Evolutionary conservation across 2,329 filamentous ascomycete genomes (phyloP), one percentile per base, ranked within the genome.

Genomic region (Hypoxylon rubiginosum): DNA sequence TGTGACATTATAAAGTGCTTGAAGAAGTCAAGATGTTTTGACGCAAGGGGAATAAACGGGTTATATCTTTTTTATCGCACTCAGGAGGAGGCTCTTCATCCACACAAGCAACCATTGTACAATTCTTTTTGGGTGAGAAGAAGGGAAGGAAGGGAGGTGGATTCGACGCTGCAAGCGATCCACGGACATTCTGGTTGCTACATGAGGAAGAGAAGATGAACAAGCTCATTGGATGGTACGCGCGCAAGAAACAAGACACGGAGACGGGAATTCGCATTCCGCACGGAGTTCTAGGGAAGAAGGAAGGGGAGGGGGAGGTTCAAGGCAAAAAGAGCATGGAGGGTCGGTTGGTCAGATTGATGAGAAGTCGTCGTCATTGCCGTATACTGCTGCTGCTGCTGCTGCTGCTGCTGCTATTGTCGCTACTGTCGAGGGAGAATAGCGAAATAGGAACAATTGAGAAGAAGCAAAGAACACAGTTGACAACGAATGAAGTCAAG

Each of bases 41-140:
- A 43, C 15, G 6, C 39, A 19, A 21, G 17, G 39, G 39, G 17
- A 43, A 19, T 21, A 19, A 19, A 43, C 39, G 17, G 39, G 39
- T 11, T 43, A 24, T 54, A 17, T 32, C 8, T 39, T 43, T 43
- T 34, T 15, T 5, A 13, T 21, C 21, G 11, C 21, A 43, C 6
- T 17, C 9, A 10, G 32, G 46, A 46, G 26, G 30, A 53, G 36
- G 21, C 53, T 57, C 39, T 62, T 66, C 59, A 39, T 68, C 57
- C 56, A 58, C n/a, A 15, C 28, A 66, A 58, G 55, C 55, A 66
- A 68, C 48, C 46, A 68, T 63, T 68, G 66, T 68, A 68, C 53
- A 48, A 8, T 49, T 60, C 8, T 17, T 41, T 32, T 46, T 51
- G 45, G 55, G 53, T 43, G 17, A 41, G 39, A 54, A 45, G 26